Percentiles rank a stretch among this genome's conserved stretches.
Conservation (phyloP, 176 grass and related monocot species). For the Oropetium thomaeum region DNA sequence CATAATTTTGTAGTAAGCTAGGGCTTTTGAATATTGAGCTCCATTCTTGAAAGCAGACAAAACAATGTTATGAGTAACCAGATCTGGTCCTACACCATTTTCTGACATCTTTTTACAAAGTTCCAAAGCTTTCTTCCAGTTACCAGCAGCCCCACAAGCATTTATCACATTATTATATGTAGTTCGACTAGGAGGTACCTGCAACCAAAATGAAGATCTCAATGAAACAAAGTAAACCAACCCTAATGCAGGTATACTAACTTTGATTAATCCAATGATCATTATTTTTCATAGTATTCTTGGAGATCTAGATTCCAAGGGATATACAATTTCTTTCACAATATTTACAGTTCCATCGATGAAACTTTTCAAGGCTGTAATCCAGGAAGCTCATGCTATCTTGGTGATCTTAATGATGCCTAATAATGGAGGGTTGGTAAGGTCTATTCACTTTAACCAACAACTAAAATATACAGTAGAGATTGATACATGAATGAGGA, state of each 20-base stretch:
- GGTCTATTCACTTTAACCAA: conserved; percentile 7
- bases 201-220: conserved; percentile 19
- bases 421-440: neutral
- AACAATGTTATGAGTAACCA: conserved; percentile 94
- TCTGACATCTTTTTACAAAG: conserved; percentile 92
- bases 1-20: conserved; percentile 91
- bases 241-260: conserved; percentile 10
- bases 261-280: neutral
- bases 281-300: conserved; percentile 7
- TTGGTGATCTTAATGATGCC: conserved; percentile 15
- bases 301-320: neutral
- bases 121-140: conserved; percentile 94
- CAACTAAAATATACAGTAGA: neutral
- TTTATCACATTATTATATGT: conserved; percentile 98
- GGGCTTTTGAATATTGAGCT: conserved; percentile 69
- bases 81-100: conserved; percentile 96
- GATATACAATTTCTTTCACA: conserved; percentile 12
- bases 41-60: conserved; percentile 94
- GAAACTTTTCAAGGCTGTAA: neutral
- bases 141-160: conserved; percentile 79
- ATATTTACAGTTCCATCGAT: neutral
- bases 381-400: neutral
- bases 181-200: conserved; percentile 80
- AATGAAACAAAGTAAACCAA: conserved; percentile 6
- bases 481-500: neutral